These are phyloP conservation scores for Xylaria sp. DNA, from an alignment of 2,329 filamentous ascomycete genomes.

Conservation along the genomic window DNA sequence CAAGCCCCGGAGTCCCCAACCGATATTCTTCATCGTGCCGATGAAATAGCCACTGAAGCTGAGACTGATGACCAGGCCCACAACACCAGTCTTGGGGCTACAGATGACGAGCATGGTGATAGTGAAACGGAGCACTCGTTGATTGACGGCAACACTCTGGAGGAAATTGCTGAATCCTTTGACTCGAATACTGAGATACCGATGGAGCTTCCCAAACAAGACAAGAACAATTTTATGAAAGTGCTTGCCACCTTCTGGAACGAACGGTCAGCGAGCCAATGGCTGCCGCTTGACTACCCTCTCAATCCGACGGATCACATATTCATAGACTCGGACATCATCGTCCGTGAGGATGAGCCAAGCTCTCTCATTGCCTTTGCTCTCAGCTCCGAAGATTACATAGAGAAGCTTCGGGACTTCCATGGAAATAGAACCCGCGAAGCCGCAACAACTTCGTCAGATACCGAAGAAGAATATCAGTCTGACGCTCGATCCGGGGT, in stretches of 20 bases:
- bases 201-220: conserved; percentile 84
- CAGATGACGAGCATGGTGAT: conserved; percentile 66
- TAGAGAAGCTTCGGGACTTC: conserved; percentile 67
- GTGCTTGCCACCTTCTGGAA: conserved; percentile 98
- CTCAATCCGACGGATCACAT: conserved; percentile 88
- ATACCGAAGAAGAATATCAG: conserved; percentile 37
- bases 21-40: conserved; percentile 31
- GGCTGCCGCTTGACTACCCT: conserved; percentile 90
- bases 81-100: conserved; percentile 61
- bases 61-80: conserved; percentile 49
- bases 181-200: conserved; percentile 63
- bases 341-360: conserved; percentile 95
- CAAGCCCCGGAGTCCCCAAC: conserved; percentile 25
- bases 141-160: conserved; percentile 68
- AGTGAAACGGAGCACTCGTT: conserved; percentile 75
- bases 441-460: conserved; percentile 23
- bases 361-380: conserved; percentile 95
- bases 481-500: conserved; percentile 35
- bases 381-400: conserved; percentile 84
- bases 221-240: conserved; percentile 91
- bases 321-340: conserved; percentile 95
- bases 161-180: conserved; percentile 64
- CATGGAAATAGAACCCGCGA: conserved; percentile 29
- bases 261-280: conserved; percentile 92
- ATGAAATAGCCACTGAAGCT: conserved; percentile 42